Evolutionary conservation across 768 basidiomycete species (phyloP), one percentile per base, ranked within the genome.

Genomic region (Pleurotus tuber-regium): DNA sequence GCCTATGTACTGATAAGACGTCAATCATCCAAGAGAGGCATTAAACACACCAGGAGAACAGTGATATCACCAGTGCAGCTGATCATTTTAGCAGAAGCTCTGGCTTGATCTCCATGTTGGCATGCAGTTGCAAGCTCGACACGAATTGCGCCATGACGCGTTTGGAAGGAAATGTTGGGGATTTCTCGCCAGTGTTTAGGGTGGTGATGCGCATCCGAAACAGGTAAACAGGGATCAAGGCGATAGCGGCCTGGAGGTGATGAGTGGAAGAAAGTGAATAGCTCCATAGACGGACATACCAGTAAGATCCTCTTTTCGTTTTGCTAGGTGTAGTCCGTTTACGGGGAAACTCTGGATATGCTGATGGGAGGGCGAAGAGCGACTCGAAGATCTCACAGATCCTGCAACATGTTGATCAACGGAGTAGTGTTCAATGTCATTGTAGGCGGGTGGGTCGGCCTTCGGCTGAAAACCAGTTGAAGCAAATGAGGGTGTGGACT

Each of bases 91-190:
- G 77, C 66, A 24, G 63, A 66, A n/a, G 72, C 67, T 53, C 68
- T 72, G 4, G 63, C 57, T 5, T 57, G 55, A 16, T 57, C 59
- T 12, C 46, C 55, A 18, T 66, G 66, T 42, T 63, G 61, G 21
- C 74, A 73, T 24, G 66, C 67, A 12, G 74, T 73, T 8, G 63
- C 73, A 10, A 74, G 57, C 29, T 70, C 63, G 28, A 79, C 44
- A 4, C 62, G 62, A 43, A 77, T 72, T 19, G 61, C 54, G 5
- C 71, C 76, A 33, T 69, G 66, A 30, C 70, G 71, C 43, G 76
- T 70, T 14, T 64, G 71, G 58, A 77, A 74, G 36, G 71, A 74
- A 44, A 61, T 50, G 47, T 58, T 54, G 2, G 61, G 63, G 9
- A 49, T 31, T 6, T 31, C 46, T 10, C n/a, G 29, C 28, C 23